Base-by-base conservation (phyloP, 805 yeast species). In the Ogataea nakhonphanomensis region DNA sequence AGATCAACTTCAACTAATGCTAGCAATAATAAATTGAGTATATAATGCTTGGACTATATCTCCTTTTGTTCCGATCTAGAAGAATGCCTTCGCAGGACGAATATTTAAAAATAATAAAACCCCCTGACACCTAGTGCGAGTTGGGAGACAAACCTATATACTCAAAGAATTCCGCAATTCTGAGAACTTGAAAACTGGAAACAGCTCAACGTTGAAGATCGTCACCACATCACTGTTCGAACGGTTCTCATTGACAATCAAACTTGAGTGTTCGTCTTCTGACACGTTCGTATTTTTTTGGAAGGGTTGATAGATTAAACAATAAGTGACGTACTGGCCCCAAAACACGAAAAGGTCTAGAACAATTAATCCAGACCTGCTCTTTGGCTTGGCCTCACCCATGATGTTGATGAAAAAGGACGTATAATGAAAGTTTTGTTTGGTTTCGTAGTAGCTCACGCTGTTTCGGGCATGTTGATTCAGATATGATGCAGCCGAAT, bases 321-420 rank as follows among this genome's bases (percentile, higher is more conserved):
- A 27, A 37, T 45, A 53, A 15, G 49, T 35, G 4, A 50, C 14
- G 24, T 45, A 33, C 28, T 58, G 62, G 14, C 54, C 47, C 3
- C 49, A 14, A 8, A 46, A 20, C 3, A 59, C 42, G 3, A 39
- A 11, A 5, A 49, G 9, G 37, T 60, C 65, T 10, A 57, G 30
- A 1, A 37, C 4, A 2, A 57, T 14, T 3, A 59, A 25, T 3
- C 44, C 54, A 2, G 34, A 4, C 13, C 17, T 33, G 14, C 32
- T 39, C 3, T 39, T 21, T 4, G 43, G 27, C 12, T 43, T 43
- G 25, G 49, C 35, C 35, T 61, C 60, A 7, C 65, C 65, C 9
- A 61, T 48, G 17, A 61, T 37, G 35, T 57, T 52, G 33, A 61
- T 47, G 34, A 58, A 49, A 6, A 53, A 36, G 3, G 56, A 45